Base-by-base conservation (phyloP, 2,329 filamentous ascomycete genomes). In the Diaporthe sp. region DNA sequence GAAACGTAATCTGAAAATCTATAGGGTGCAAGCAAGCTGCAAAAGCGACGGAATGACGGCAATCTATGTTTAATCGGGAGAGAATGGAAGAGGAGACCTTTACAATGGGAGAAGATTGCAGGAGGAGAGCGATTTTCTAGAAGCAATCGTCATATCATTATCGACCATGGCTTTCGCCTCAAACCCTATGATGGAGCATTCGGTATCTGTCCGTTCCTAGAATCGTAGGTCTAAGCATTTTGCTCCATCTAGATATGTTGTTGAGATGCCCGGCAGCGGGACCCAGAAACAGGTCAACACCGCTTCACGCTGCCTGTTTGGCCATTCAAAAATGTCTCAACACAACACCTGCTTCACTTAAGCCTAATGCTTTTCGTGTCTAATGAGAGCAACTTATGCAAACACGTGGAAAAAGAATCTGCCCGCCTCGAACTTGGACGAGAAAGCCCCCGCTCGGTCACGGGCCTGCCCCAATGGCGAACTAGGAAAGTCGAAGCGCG, bases 141-240 rank as follows among this genome's bases (percentile, higher is more conserved):
- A 69, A 69, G 65, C 65, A 69, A 69, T 69, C 65, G 49, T 69
- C 65, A 69, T 31, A 34, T 55, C 65, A 19, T 4, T 55, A 12
- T 51, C n/a, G 9, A 22, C 12, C 49, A 42, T 42, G 15, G 5
- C 15, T 39, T 28, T 39, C 49, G n/a, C n/a, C 34, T 15, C 65
- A 28, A 22, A 55, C 8, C 6, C 22, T 7, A 28, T 13, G 49
- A 55, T 69, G n/a, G n/a, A 42, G 15, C 49, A 22, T 22, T 69
- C 49, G 49, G 46, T n/a, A 22, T 55, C 49, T 4, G 49, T 42
- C 49, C 65, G 65, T 69, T 55, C 65, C 49, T 42, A 55, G 49
- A 55, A 69, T 69, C 49, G 49, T 69, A 69, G 65, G 65, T 55
- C 65, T 69, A 69, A 69, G 46, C 65, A 69, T 69, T 37, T 55